Evolutionary conservation across 1,284 basidiomycete genomes (phyloP).

Genomic region (Ustilago bromivora): DNA sequence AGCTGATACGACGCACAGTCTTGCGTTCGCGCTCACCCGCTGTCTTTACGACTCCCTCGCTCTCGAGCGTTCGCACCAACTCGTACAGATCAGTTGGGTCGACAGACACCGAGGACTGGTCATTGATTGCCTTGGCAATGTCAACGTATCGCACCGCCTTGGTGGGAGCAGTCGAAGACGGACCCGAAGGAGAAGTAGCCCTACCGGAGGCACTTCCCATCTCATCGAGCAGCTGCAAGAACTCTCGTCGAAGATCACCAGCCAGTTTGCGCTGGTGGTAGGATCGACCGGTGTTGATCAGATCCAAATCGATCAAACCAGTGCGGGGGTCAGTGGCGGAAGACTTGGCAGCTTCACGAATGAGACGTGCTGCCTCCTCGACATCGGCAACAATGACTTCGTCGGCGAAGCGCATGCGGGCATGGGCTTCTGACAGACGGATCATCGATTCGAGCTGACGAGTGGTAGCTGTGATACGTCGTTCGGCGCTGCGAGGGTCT

Average conservation of each 20-base stretch:
- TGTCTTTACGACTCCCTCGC: constrained; percentile 61
- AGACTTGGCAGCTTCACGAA: constrained; percentile 94
- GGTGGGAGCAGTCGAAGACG: constrained; percentile 39
- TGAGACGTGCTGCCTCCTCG: constrained; percentile 87
- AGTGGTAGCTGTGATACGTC: constrained; percentile 96
- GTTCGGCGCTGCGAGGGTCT: constrained; percentile 81
- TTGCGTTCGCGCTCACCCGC: constrained; percentile 65
- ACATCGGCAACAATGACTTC: constrained; percentile 89
- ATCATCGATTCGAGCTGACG: constrained; percentile 98
- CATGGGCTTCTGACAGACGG: constrained; percentile 95
- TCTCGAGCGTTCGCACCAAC: constrained; percentile 59
- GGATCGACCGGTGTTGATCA: constrained; percentile 93
- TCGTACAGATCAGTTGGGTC: constrained; percentile 64
- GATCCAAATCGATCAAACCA: constrained; percentile 93
- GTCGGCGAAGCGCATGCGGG: constrained; percentile 89
- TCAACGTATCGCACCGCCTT: constrained; percentile 63
- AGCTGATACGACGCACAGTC: constrained; percentile 61
- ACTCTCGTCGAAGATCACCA: constrained; percentile 64
- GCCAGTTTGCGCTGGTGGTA: constrained; percentile 77
- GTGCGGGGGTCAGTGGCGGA: constrained; percentile 82
- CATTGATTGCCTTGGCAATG: constrained; percentile 58
- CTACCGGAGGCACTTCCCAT: constrained; percentile 48
- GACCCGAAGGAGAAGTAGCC: constrained; percentile 37
- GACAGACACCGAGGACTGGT: constrained; percentile 63
- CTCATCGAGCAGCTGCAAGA: constrained; percentile 60